Evolutionary conservation across 2,329 filamentous ascomycete species (phyloP), one percentile per base, ranked within the genome.

Genomic region (Pseudocercospora ulei): DNA sequence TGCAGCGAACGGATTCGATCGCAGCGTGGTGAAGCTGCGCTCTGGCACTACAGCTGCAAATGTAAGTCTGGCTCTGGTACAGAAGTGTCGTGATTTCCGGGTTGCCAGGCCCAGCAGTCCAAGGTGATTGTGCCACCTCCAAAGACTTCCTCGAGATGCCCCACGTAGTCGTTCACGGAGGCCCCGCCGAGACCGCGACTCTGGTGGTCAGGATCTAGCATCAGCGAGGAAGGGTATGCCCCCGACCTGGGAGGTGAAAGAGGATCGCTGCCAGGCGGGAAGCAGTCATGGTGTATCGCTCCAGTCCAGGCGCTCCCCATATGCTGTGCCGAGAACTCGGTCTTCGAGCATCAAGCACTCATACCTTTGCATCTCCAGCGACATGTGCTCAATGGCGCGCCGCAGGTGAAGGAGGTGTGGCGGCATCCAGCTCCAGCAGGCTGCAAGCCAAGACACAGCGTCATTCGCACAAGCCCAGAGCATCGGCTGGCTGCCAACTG

Each of bases 81-180:
- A 45, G 24, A 48, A 48, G 4, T 14, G 36, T 16, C 38, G 30
- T n/a, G 43, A 26, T 25, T 41, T 43, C 5, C 31, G n/a, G 11
- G 8, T 45, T 45, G 5, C 42, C 45, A 25, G n/a, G 43, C 45
- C 36, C 39, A 45, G 20, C 45, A 45, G 17, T 43, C 37, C 8
- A 45, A 27, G 13, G 43, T 36, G 7, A 46, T 30, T 3, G 36
- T 45, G 7, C 45, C 45, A 7, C n/a, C 9, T 3, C 12, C 20
- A 16, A 25, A 23, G n/a, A 20, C 26, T 26, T 35, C 3, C 7
- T 26, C 20, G 4, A 43, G 22, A 11, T 12, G 23, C 8, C 26
- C 12, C 11, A 43, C 28, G 2, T 27, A 35, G 12, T 24, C 39
- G 4, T 14, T 11, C 1, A 44, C 16, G 7, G 41, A 35, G 3